Evolutionary conservation across 1,284 basidiomycete species (phyloP), one percentile per base, ranked within the genome.

Genomic region (Cutaneotrichosporon daszewskae): DNA sequence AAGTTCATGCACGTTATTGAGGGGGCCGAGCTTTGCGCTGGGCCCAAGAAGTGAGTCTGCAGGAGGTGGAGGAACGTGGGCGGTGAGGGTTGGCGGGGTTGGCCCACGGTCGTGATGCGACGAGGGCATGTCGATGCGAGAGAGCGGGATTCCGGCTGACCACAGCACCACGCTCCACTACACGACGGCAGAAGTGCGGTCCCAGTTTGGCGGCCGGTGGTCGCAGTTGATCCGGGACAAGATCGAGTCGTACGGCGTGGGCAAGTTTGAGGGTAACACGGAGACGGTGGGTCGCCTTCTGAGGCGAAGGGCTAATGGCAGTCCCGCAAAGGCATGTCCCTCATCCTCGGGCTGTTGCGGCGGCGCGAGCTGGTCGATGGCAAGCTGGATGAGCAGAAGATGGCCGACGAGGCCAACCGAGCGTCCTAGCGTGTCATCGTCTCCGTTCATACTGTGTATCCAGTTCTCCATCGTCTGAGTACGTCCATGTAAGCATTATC

Each of bases 1-100:
- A 70, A 70, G 52, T 62, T 70, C 49, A 69, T 72, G 67, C 66
- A 69, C 52, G 64, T 70, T 13, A 55, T 68, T 14, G 69, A 72
- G 42, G 60, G 63, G 3, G 64, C 59, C 1, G 62, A 68, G 37
- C 54, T 72, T 28, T 52, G 53, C 22, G 62, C 64, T n/a, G 62
- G 62, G 2, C 54, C 61, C 0, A 48, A 53, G 38, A 58, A 60
- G 66, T 66, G 39, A 57, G 65, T 63, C n/a, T 22, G 28, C 17
- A 16, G 28, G 27, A 4, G 14, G 13, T 20, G 23, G 20, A 36
- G 8, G 28, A 31, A 31, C 28, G 28, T 31, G 28, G 28, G 28
- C 16, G 9, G 25, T 26, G 25, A 9, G 25, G 25, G 25, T 9
- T 8, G n/a, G n/a, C n/a, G n/a, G n/a, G n/a, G n/a, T n/a, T n/a